phyloP scores from a whole-genome alignment of 140 eudicot genomes.

The Erigeron philadelphicus region DNA sequence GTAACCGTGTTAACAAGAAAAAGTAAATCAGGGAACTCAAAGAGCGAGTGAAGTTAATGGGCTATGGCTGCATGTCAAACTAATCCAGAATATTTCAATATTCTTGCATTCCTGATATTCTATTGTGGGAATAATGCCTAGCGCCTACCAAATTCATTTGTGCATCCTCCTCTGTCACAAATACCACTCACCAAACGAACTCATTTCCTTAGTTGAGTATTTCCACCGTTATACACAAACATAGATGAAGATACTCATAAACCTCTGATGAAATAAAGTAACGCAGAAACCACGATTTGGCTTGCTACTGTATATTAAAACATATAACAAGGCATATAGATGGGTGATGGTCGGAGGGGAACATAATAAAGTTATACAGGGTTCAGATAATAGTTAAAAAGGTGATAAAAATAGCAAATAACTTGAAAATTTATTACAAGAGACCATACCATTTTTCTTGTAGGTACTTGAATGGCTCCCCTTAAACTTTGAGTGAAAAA shows the following conservation, averaged over 20 bases:
- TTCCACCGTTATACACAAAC: not conserved
- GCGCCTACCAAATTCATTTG: not conserved
- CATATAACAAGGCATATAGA: not conserved
- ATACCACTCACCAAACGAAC: not conserved
- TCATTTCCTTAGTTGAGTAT: not conserved
- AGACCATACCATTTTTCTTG: constrained; percentile 47
- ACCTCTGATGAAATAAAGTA: not conserved
- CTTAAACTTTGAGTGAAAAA: constrained; percentile 56
- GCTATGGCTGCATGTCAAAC: not conserved
- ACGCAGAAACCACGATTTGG: not conserved
- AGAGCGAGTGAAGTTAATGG: not conserved
- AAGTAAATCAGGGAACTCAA: not conserved
- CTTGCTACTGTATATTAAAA: not conserved
- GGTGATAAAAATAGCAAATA: not conserved
- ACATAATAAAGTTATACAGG: not conserved
- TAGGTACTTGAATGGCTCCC: constrained; percentile 57
- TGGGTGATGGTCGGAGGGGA: not conserved
- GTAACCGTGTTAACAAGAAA: not conserved
- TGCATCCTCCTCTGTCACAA: not conserved
- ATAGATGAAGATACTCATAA: not conserved
- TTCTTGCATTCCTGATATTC: not conserved
- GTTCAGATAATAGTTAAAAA: not conserved
- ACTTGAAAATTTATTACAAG: not conserved
- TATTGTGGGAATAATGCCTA: not conserved
- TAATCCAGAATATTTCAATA: not conserved